Conservation (phyloP, 2,329 filamentous ascomycete species). For the Exophiala calicioides region DNA sequence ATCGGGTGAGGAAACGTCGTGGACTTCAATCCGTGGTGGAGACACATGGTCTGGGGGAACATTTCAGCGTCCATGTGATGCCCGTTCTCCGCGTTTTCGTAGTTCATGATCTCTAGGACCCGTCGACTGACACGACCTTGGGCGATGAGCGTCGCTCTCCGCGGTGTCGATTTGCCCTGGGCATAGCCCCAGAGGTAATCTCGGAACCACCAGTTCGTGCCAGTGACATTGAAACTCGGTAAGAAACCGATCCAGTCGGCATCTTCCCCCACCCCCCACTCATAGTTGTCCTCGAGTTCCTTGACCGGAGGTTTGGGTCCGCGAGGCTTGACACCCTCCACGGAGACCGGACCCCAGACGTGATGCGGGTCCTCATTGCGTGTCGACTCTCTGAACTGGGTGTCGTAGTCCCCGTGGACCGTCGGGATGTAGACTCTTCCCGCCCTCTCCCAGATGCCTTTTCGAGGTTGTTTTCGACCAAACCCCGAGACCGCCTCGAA, state of each 20-base stretch:
- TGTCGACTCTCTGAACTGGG: slow-evolving; percentile 27
- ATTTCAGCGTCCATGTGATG: slow-evolving; percentile 80
- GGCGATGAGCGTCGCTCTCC: slow-evolving; percentile 75
- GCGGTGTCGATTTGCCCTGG: slow-evolving; percentile 60
- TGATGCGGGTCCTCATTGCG: slow-evolving; percentile 31
- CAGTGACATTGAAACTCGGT: slow-evolving; percentile 74
- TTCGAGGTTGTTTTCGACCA: slow-evolving; percentile 56
- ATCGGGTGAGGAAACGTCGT: slow-evolving; percentile 77
- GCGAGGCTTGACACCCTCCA: slow-evolving; percentile 61
- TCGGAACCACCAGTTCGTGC: slow-evolving; percentile 65
- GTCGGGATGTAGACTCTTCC: slow-evolving; percentile 58
- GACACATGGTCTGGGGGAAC: slow-evolving; percentile 70
- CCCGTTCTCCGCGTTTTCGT: slow-evolving; percentile 67
- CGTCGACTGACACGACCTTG: slow-evolving; percentile 72
- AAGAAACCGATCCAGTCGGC: slow-evolving; percentile 73
- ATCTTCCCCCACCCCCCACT: slow-evolving; percentile 75
- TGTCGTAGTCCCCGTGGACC: slow-evolving; percentile 52
- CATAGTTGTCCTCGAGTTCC: slow-evolving; percentile 64
- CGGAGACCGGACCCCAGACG: slow-evolving; percentile 66
- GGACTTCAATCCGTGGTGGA: slow-evolving; percentile 77
- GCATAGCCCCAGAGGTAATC: slow-evolving; percentile 41
- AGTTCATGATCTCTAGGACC: slow-evolving; percentile 74
- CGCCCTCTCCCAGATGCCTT: slow-evolving; percentile 61
- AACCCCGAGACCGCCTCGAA: slow-evolving; percentile 64
- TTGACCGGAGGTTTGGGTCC: slow-evolving; percentile 63